Percentiles rank a stretch among this genome's conserved stretches.
These are phyloP conservation scores for Chenopodium berlandieri DNA, from an alignment of 148 eudicot species.

Conservation along the genomic window DNA sequence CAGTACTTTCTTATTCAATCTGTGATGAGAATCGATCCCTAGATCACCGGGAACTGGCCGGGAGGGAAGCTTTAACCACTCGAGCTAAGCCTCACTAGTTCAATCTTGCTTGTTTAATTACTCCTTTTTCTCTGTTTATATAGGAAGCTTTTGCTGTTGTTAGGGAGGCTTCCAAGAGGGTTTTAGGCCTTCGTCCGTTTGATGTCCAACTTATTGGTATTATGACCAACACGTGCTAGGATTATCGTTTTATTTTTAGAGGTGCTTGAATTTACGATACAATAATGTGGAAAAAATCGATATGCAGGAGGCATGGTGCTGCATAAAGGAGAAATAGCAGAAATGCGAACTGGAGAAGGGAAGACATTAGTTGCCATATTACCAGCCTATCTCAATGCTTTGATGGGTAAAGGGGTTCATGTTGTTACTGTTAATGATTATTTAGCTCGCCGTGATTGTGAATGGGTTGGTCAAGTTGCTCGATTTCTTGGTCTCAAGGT, in stretches of 20 bases:
- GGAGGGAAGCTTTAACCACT: too few relatives aligned
- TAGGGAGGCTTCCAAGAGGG: conserved; percentile 93
- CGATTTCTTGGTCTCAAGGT: conserved; percentile 97
- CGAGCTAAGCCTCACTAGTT: neutral
- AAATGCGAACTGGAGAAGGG: conserved; percentile 99
- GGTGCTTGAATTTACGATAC: neutral
- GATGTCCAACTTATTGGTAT: conserved; percentile 89
- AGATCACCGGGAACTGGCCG: too few relatives aligned
- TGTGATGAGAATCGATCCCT: too few relatives aligned
- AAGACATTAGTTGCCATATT: conserved; percentile 94
- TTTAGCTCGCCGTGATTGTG: conserved; percentile 95
- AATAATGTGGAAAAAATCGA: neutral
- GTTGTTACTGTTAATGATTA: conserved; percentile 98
- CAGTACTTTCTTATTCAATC: neutral
- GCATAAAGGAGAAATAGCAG: conserved; percentile 91
- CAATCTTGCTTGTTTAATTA: neutral
- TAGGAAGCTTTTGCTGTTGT: conserved; percentile 97
- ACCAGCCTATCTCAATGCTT: conserved; percentile 93
- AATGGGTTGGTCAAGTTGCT: conserved; percentile 99
- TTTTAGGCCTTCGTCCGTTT: conserved; percentile 93
- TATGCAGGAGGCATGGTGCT: conserved; percentile 89
- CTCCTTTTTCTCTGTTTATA: neutral
- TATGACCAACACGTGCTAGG: neutral
- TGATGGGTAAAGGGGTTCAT: conserved; percentile 82
- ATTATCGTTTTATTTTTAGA: neutral